phyloP scores from a whole-genome alignment of 352 stramenopile genomes.

The Thalassiosira hispida region DNA sequence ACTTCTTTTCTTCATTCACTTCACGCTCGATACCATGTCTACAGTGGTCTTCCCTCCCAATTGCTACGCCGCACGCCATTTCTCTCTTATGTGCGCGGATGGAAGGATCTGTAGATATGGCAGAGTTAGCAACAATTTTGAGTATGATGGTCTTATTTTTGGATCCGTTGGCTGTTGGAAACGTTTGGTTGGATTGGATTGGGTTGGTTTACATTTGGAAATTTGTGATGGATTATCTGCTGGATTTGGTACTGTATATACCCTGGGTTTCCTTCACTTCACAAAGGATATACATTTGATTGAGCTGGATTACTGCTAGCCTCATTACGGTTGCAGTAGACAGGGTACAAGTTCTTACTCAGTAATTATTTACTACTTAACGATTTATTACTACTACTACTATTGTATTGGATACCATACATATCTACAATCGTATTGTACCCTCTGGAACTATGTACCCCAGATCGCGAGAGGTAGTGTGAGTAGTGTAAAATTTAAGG shows the following conservation, averaged over 20 bases:
- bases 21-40: not conserved
- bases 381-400: too few species aligned
- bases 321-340: not conserved
- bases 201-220: not conserved
- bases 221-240: not conserved
- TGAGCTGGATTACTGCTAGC: not conserved
- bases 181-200: not conserved
- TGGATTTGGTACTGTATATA: not conserved
- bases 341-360: too few species aligned
- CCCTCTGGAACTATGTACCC: too few species aligned
- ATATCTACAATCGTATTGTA: too few species aligned
- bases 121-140: not conserved
- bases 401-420: too few species aligned
- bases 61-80: not conserved
- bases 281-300: not conserved
- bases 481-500: too few species aligned
- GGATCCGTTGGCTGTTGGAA: not conserved
- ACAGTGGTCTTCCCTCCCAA: not conserved
- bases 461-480: too few species aligned
- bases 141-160: not conserved
- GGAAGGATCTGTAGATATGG: not conserved
- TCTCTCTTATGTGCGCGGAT: not conserved
- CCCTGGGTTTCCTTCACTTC: not conserved
- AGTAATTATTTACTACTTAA: too few species aligned
- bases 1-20: not conserved